Conservation (phyloP, 2,329 filamentous ascomycete genomes). For the Arachnomyces sp. region DNA sequence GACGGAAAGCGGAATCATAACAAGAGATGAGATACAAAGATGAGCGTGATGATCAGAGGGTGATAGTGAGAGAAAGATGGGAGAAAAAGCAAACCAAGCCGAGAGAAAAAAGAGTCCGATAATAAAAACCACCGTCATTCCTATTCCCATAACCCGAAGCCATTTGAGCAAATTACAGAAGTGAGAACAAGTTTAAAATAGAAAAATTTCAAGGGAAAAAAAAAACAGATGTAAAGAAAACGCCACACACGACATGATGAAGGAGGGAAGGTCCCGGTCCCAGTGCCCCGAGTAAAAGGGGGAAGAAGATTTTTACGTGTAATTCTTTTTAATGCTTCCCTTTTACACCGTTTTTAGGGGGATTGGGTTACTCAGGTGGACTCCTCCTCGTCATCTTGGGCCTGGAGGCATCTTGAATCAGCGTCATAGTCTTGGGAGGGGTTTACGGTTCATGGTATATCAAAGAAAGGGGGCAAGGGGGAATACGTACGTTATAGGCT, state of each 20-base stretch:
- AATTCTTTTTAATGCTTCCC: not conserved
- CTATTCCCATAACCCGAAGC: constrained; percentile 5
- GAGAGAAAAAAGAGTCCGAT: not conserved
- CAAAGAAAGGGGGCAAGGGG: not conserved
- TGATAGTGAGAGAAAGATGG: not conserved
- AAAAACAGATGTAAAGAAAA: constrained; percentile 7
- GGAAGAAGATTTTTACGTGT: constrained; percentile 3
- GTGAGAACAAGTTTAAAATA: too few species aligned
- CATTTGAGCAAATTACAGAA: not conserved
- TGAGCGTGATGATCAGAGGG: too few species aligned
- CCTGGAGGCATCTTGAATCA: constrained; percentile 4
- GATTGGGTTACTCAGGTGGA: constrained; percentile 8
- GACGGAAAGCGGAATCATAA: too few species aligned
- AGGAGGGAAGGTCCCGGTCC: not conserved
- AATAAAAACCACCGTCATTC: constrained; percentile 7
- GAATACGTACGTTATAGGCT: constrained; percentile 68
- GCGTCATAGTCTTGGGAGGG: constrained; percentile 7
- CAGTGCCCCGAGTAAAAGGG: constrained; percentile 1
- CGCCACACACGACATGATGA: constrained; percentile 4
- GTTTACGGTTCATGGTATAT: constrained; percentile 8
- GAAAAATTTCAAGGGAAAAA: constrained; percentile 4
- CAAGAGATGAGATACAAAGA: too few species aligned
- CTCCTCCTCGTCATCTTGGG: constrained; percentile 14
- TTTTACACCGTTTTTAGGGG: not conserved
- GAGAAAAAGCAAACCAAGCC: not conserved